Conservation (phyloP, 352 stramenopile genomes). For the Globisporangium radiosum region DNA sequence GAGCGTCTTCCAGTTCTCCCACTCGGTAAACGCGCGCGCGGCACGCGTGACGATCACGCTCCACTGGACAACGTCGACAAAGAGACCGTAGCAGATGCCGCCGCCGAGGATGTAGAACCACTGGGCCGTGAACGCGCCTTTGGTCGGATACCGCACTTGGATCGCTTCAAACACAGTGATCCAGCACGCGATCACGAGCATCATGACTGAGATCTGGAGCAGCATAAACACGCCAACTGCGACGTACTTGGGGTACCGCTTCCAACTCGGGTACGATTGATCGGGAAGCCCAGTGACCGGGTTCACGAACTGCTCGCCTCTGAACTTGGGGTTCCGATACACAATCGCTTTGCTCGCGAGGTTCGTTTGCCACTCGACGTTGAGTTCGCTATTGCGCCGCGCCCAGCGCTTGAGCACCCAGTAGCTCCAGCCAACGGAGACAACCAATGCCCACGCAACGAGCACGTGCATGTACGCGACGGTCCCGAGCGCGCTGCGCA, state of each 20-base stretch:
- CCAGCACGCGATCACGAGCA: conserved; percentile 78
- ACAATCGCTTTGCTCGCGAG: conserved; percentile 57
- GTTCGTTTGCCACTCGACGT: conserved; percentile 66
- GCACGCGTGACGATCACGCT: conserved; percentile 69
- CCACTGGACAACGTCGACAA: conserved; percentile 82
- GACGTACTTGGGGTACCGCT: conserved; percentile 69
- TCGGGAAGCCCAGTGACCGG: conserved; percentile 56
- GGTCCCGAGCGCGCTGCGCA: conserved; percentile 53
- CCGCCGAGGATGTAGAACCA: conserved; percentile 79
- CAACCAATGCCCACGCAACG: conserved; percentile 59
- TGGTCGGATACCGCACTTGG: conserved; percentile 62
- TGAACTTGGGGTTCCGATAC: conserved; percentile 72
- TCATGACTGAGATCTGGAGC: conserved; percentile 81
- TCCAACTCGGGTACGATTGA: conserved; percentile 70
- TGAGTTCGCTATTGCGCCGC: conserved; percentile 68
- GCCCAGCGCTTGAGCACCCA: conserved; percentile 76
- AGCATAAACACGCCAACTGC: conserved; percentile 60
- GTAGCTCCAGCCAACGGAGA: conserved; percentile 81
- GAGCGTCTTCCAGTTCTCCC: conserved; percentile 83
- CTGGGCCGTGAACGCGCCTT: conserved; percentile 61
- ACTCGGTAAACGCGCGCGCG: conserved; percentile 65
- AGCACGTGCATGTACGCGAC: conserved; percentile 81
- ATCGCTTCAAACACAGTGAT: conserved; percentile 76
- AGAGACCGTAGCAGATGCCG: conserved; percentile 71
- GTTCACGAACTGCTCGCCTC: conserved; percentile 47